These are phyloP conservation scores for Leccinum uliginosum DNA, from an alignment of 768 basidiomycete species.

Conservation along the genomic window DNA sequence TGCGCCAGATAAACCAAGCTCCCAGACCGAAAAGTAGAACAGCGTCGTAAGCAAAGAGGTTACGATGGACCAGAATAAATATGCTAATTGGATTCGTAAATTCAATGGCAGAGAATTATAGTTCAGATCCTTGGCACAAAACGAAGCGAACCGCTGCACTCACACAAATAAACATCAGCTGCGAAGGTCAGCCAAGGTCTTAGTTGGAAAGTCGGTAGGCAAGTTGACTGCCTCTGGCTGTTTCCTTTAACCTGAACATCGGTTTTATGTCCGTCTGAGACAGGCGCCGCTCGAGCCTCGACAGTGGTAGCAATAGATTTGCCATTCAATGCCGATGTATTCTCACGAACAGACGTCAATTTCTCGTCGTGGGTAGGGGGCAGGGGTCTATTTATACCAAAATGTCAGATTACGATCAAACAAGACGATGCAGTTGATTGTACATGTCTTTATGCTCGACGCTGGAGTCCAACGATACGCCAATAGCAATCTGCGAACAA, in stretches of 20 bases:
- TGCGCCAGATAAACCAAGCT: slow-evolving; percentile 78
- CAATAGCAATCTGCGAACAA: slow-evolving; percentile 19
- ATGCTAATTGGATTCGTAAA: slow-evolving; percentile 41
- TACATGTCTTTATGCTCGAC: slow-evolving; percentile 39
- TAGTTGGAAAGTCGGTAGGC: not conserved
- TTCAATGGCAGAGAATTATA: not conserved
- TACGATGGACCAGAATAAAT: slow-evolving; percentile 78
- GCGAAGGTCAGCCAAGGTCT: slow-evolving; percentile 31
- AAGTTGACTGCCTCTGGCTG: not conserved
- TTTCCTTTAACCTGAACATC: not conserved
- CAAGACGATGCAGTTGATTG: slow-evolving; percentile 39
- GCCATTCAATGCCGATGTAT: not conserved
- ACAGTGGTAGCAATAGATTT: not conserved
- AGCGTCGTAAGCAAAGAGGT: slow-evolving; percentile 75
- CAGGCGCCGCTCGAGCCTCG: not conserved
- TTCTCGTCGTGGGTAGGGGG: slow-evolving; percentile 7
- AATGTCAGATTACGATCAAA: slow-evolving; percentile 23
- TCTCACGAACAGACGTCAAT: not conserved
- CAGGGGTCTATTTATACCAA: slow-evolving; percentile 17
- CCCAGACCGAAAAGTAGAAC: slow-evolving; percentile 93
- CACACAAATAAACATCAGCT: slow-evolving; percentile 57
- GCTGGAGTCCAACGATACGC: slow-evolving; percentile 24
- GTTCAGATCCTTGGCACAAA: slow-evolving; percentile 5
- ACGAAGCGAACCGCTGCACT: not conserved
- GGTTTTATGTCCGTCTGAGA: not conserved